Base-by-base conservation (phyloP, 768 basidiomycete species). In the Trametes punicea region DNA sequence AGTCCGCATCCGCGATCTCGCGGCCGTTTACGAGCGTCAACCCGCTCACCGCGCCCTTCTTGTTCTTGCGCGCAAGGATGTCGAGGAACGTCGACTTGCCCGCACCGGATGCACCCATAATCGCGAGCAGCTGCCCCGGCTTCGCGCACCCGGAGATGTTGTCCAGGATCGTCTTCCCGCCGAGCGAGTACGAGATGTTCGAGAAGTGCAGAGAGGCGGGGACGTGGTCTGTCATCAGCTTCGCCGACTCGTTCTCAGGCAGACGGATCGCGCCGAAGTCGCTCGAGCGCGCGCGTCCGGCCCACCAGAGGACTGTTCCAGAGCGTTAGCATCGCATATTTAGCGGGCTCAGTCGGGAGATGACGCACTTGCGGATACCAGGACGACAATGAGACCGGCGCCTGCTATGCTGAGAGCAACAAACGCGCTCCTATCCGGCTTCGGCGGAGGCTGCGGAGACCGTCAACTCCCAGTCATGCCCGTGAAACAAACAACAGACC, bases 51-150 rank as follows among this genome's bases (percentile, higher is more conserved):
- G 64, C 55, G 0, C 97, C 97, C 13, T 87, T 79, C 74, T 98
- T 98, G 60, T 80, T 74, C 71, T 93, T 95, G 49, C 91, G 79
- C 9, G 96, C 97, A 18, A 99, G 83, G 59, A 98, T 95, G 68
- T 99, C 97, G 42, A 99, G 84, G 64, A 98, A 81, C 0, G 97
- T 98, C 2, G 93, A 95, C 71, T 98, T 98, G 41, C 96, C 96
- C 0, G 95, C 93, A 18, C 95, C 96, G 0, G 93, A 96, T 0
- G 94, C 93, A 56, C 96, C 96, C 89, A 98, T 94, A 64, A 98
- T 90, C 1, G 94, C 96, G 75, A 95, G 85, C 47, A 98, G 76
- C 69, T 94, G 89, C 6, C 96, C 96, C 0, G 94, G 88, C 62
- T 88, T 84, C 40, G 93, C 90, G 9, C 81, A 79, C 3, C 96